These are phyloP conservation scores for Lipomyces spencermartinsiae DNA, from an alignment of 805 yeast species.

Conservation along the genomic window DNA sequence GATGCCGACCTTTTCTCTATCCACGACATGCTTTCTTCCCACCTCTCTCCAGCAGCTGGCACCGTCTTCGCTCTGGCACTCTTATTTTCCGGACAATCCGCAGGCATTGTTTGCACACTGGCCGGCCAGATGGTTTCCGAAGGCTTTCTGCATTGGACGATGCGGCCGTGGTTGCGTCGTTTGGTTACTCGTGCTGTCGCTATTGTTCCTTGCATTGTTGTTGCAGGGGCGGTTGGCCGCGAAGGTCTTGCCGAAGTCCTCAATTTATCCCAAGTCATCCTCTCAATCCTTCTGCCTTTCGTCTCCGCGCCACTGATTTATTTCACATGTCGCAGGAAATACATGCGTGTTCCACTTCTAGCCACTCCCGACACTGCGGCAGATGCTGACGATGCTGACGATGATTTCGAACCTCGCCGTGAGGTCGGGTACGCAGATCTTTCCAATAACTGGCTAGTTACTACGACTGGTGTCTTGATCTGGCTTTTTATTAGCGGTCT, in stretches of 20 bases:
- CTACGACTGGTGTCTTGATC: constrained; percentile 57
- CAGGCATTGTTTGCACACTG: constrained; percentile 91
- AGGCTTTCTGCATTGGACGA: constrained; percentile 83
- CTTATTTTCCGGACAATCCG: constrained; percentile 84
- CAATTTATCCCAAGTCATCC: constrained; percentile 84
- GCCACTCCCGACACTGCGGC: constrained; percentile 29
- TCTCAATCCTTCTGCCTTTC: constrained; percentile 82
- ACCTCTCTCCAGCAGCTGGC: constrained; percentile 78
- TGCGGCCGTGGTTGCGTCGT: constrained; percentile 81
- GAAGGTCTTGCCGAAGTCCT: constrained; percentile 73
- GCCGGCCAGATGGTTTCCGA: constrained; percentile 90
- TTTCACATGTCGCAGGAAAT: constrained; percentile 71
- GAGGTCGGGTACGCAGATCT: constrained; percentile 38
- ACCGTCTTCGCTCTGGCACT: constrained; percentile 84
- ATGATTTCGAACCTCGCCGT: constrained; percentile 21
- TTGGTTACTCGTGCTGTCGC: constrained; percentile 78
- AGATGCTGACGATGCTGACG: constrained; percentile 18
- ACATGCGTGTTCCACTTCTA: constrained; percentile 58
- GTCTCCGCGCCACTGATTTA: constrained; percentile 84
- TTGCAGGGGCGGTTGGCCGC: constrained; percentile 74
- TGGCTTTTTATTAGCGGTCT: constrained; percentile 78
- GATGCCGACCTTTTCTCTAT: constrained; percentile 85
- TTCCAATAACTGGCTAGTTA: constrained; percentile 65
- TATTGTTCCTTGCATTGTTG: constrained; percentile 77
- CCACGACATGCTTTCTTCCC: constrained; percentile 63